Conservation (phyloP, 441 rosid genomes). For the Melastoma candidum region DNA sequence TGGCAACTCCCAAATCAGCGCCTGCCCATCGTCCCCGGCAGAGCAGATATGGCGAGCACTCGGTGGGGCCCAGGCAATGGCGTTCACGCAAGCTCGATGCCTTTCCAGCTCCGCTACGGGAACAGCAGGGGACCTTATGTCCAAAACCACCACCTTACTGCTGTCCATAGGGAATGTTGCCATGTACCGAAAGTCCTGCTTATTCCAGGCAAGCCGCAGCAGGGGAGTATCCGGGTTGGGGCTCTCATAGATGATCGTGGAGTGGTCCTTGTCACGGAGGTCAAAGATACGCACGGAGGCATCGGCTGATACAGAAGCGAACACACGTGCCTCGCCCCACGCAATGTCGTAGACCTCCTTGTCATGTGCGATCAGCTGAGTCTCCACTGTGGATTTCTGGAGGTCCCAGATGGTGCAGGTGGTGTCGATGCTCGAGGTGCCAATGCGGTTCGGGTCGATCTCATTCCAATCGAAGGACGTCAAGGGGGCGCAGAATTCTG, state of each 20-base stretch:
- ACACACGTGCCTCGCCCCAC: constrained; percentile 92
- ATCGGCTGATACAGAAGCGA: constrained; percentile 90
- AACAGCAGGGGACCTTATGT: constrained; percentile 72
- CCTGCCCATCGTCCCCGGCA: constrained; percentile 76
- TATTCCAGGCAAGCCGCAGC: constrained; percentile 87
- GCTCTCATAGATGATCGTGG: constrained; percentile 84
- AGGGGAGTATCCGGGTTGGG: constrained; percentile 87
- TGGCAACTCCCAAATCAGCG: constrained; percentile 88
- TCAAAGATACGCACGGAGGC: constrained; percentile 89
- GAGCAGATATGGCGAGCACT: constrained; percentile 74
- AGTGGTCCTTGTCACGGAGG: constrained; percentile 85
- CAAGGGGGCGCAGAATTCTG: constrained; percentile 85
- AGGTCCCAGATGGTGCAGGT: constrained; percentile 95
- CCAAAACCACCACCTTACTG: constrained; percentile 82
- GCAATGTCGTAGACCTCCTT: constrained; percentile 94
- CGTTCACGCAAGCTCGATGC: constrained; percentile 74
- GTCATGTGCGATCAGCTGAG: constrained; percentile 89
- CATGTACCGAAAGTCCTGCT: constrained; percentile 82
- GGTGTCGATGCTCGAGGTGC: constrained; percentile 83
- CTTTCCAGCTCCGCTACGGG: constrained; percentile 93
- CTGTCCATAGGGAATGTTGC: constrained; percentile 88
- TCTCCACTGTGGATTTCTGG: constrained; percentile 65
- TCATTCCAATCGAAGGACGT: constrained; percentile 99
- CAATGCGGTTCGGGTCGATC: constrained; percentile 81
- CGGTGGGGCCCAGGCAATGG: constrained; percentile 93